Evolutionary conservation across 2,329 filamentous ascomycete genomes (phyloP).

Genomic region (Acrodontium crateriforme): DNA sequence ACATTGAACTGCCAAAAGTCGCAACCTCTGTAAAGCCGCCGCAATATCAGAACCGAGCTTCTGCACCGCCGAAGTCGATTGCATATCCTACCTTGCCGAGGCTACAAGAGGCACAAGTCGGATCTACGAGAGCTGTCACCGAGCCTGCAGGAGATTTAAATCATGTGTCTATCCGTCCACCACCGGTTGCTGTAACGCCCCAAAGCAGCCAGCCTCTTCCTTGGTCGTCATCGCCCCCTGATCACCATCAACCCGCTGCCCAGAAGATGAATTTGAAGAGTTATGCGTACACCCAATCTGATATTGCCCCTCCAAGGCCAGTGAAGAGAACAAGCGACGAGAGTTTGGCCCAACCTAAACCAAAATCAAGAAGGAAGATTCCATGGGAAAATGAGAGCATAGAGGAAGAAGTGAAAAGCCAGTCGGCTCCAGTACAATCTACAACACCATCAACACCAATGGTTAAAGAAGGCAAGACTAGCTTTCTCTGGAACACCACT

Average conservation of each 20-base stretch:
- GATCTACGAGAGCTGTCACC: constrained; percentile 1
- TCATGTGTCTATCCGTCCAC: not conserved
- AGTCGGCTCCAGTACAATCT: constrained; percentile 1
- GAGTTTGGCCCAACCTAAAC: not conserved
- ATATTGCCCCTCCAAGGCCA: constrained; percentile 14
- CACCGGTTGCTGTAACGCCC: too few species aligned
- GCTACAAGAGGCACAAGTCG: constrained; percentile 9
- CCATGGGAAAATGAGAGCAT: constrained; percentile 41
- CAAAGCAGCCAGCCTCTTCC: constrained; percentile 49
- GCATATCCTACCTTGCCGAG: constrained; percentile 19
- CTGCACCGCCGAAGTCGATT: constrained; percentile 5
- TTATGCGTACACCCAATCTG: constrained; percentile 1
- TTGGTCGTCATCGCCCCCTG: constrained; percentile 47
- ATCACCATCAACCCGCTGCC: constrained; percentile 23
- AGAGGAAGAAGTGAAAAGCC: constrained; percentile 12
- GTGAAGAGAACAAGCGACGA: constrained; percentile 46
- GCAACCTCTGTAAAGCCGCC: constrained; percentile 31
- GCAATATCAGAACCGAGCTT: constrained; percentile 5
- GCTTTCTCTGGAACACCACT: constrained; percentile 56
- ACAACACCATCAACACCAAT: constrained; percentile 39
- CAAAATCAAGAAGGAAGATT: constrained; percentile 29
- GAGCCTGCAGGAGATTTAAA: not conserved
- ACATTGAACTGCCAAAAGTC: constrained; percentile 47
- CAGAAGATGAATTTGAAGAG: constrained; percentile 2
- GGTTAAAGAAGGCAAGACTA: constrained; percentile 26